phyloP scores from a whole-genome alignment of 2,329 filamentous ascomycete genomes.

The Trichoderma gracile region DNA sequence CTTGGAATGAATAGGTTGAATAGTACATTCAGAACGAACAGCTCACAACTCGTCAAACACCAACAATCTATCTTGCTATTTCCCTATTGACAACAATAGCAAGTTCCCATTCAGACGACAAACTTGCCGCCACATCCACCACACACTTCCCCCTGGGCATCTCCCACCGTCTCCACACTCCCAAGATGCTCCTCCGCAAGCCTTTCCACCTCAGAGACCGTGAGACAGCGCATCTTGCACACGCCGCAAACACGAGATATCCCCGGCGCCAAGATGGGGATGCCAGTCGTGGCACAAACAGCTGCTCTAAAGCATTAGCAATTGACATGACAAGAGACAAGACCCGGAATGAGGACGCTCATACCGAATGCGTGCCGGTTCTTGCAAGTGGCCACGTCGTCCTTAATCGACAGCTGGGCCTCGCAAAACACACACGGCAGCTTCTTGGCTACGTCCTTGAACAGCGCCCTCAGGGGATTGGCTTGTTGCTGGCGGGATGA shows the following conservation, averaged over 20 bases:
- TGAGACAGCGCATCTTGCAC: constrained; percentile 54
- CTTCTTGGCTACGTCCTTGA: constrained; percentile 38
- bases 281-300: constrained; percentile 55
- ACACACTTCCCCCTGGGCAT: constrained; percentile 40
- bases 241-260: constrained; percentile 57
- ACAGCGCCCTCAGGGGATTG: constrained; percentile 41
- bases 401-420: constrained; percentile 37
- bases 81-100: too few relatives aligned
- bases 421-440: constrained; percentile 54
- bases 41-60: too few relatives aligned
- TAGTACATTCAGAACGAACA: too few relatives aligned
- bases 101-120: constrained; percentile 31
- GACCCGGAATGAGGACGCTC: constrained; percentile 20
- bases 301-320: constrained; percentile 37
- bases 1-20: too few relatives aligned
- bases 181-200: constrained; percentile 38
- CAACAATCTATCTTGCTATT: too few relatives aligned
- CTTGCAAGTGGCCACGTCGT: constrained; percentile 42
- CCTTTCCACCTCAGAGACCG: constrained; percentile 44
- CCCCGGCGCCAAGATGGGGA: constrained; percentile 56
- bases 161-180: constrained; percentile 32
- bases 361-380: constrained; percentile 46
- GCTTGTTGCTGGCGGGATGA: constrained; percentile 25
- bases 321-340: background rate
- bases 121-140: constrained; percentile 48